Base-by-base conservation (phyloP, 345 rosid species). In the Populus tremula region DNA sequence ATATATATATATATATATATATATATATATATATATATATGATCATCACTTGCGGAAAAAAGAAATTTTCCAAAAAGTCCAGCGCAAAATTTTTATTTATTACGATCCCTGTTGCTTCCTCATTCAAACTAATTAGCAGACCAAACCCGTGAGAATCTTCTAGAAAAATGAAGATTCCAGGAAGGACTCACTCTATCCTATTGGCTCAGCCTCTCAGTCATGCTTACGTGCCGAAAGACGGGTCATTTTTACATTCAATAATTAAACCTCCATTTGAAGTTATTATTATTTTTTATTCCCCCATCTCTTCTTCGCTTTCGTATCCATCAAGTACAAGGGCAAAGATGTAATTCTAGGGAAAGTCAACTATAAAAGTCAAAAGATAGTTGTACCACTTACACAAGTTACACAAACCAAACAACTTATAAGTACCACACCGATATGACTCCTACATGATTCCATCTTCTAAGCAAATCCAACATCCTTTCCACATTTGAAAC, bases 321-420 rank as follows among this genome's bases (percentile, higher is more conserved):
- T 69, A 16, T 72, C 49, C 41, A 38, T 11, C 63, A 62, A 70
- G 77, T 29, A 77, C 27, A 64, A 77, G 88, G 87, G 82, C 43
- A 82, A 0, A 49, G 70, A 13, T 41, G 86, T 82, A 88, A 83
- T 86, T 82, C 36, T 1, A 0, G 5, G 2, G 3, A 70, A 79
- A 69, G 87, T 83, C 89, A 88, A 85, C 87, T 59, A 20, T 2
- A 50, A 80, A 79, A 83, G 86, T 75, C 86, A 70, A n/a, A 61
- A 11, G 33, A 11, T 31, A n/a, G 75, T 36, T 33, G 66, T 74
- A 43, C 69, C 27, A 31, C 45, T 45, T 33, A 27, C 18, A 45
- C 74, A 74, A 79, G 61, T 64, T 75, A 31, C 63, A 11, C 50
- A 11, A 73, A 36, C 14, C 70, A 10, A 50, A 69, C 59, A 65